These are phyloP conservation scores for Colletotrichum simmondsii DNA, from an alignment of 2,329 filamentous ascomycete species.

Conservation along the genomic window DNA sequence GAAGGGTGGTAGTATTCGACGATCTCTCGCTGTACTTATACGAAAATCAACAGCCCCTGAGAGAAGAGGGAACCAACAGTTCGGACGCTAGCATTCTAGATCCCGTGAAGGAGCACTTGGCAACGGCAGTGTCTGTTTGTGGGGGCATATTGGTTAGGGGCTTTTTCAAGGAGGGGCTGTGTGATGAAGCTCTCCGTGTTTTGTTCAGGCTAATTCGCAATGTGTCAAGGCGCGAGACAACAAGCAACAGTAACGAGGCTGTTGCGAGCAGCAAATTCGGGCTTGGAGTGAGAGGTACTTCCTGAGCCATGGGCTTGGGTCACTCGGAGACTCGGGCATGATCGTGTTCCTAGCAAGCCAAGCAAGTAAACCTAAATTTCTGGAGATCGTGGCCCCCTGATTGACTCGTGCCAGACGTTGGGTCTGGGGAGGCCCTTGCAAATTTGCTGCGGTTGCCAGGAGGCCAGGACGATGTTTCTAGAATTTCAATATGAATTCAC, in stretches of 20 bases:
- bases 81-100: not conserved
- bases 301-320: slow-evolving; percentile 2
- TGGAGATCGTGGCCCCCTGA: not conserved
- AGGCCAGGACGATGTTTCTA: not conserved
- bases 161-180: slow-evolving; percentile 1
- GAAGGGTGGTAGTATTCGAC: not conserved
- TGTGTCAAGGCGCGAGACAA: not conserved
- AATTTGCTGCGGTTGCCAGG: not conserved
- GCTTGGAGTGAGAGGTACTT: not conserved
- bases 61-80: not conserved
- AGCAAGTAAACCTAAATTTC: slow-evolving; percentile 5
- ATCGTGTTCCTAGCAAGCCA: slow-evolving; percentile 3
- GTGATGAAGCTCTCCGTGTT: not conserved
- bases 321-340: not conserved
- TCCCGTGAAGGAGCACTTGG: not conserved
- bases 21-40: slow-evolving; percentile 18
- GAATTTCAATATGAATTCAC: not conserved
- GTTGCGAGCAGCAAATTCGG: not conserved
- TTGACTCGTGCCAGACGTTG: slow-evolving; percentile 14
- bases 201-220: not conserved
- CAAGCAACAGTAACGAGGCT: not conserved
- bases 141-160: not conserved
- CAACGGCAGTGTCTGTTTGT: not conserved
- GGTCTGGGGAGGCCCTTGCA: slow-evolving; percentile 3
- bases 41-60: not conserved